phyloP scores from a whole-genome alignment of 2,329 filamentous ascomycete species.

The Cytospora mali region DNA sequence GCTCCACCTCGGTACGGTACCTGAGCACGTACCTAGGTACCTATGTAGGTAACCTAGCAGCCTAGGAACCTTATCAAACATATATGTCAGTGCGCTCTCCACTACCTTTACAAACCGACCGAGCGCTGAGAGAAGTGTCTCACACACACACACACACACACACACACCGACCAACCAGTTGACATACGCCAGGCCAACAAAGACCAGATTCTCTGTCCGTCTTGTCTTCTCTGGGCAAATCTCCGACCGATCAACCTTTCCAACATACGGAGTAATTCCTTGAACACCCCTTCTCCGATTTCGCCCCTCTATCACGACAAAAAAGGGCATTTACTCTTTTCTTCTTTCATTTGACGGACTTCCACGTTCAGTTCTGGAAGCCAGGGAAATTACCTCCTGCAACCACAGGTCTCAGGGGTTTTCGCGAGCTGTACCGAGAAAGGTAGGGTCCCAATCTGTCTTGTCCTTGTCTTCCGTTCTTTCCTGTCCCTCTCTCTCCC shows the following conservation, averaged over 20 bases:
- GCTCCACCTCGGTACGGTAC: too few species aligned
- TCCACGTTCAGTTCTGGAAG: conserved; percentile 28
- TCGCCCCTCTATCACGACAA: neutral
- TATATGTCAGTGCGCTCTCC: neutral
- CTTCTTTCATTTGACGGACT: conserved; percentile 14
- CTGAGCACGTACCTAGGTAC: too few species aligned
- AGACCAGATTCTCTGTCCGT: neutral
- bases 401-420: conserved; percentile 22
- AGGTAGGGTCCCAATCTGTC: conserved; percentile 24
- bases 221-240: neutral
- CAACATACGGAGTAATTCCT: neutral
- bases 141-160: neutral
- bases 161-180: too few species aligned
- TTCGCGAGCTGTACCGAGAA: conserved; percentile 25
- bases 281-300: neutral
- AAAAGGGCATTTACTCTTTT: neutral
- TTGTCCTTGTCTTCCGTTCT: conserved; percentile 10
- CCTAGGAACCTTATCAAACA: too few species aligned
- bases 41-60: too few species aligned
- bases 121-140: too few species aligned
- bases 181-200: too few species aligned
- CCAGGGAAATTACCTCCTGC: conserved; percentile 19
- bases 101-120: neutral
- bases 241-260: neutral
- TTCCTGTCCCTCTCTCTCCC: neutral